These are phyloP conservation scores for Sanghuangporus baumii DNA, from an alignment of 1,284 basidiomycete genomes.

Conservation along the genomic window DNA sequence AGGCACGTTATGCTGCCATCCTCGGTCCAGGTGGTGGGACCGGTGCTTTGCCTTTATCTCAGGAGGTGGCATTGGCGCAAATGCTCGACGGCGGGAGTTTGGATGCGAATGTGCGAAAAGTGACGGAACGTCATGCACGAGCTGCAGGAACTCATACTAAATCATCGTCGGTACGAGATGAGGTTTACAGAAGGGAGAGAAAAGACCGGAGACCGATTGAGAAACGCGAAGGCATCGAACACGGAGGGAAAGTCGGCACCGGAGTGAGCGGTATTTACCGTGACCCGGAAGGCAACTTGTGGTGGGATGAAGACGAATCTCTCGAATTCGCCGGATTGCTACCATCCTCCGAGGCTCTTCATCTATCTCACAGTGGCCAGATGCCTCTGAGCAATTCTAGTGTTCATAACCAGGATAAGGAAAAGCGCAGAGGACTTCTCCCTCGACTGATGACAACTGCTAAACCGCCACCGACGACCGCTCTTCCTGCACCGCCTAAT, in stretches of 20 bases:
- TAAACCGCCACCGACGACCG: neutral
- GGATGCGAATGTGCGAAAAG: slow-evolving; percentile 49
- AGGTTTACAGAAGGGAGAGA: neutral
- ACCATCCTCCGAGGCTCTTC: neutral
- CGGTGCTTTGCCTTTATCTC: slow-evolving; percentile 46
- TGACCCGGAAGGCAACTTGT: slow-evolving; percentile 56
- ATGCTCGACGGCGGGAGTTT: slow-evolving; percentile 57
- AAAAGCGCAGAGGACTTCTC: slow-evolving; percentile 10
- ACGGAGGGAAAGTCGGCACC: slow-evolving; percentile 17
- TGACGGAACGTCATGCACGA: slow-evolving; percentile 50
- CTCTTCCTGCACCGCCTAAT: neutral
- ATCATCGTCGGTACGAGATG: neutral
- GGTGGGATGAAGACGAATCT: slow-evolving; percentile 66
- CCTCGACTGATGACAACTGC: slow-evolving; percentile 7
- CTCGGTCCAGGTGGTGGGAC: slow-evolving; percentile 26
- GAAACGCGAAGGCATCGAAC: neutral
- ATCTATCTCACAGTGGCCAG: neutral
- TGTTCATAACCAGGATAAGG: neutral
- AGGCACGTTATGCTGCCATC: slow-evolving; percentile 14
- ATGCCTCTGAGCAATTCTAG: neutral
- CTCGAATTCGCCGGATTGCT: slow-evolving; percentile 56
- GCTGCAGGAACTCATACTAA: slow-evolving; percentile 26
- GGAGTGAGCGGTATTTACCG: slow-evolving; percentile 48
- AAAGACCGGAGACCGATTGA: slow-evolving; percentile 1
- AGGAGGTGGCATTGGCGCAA: slow-evolving; percentile 62